Evolutionary conservation across 140 eudicot species (phyloP).

Genomic region (Ambrosia hybrid): DNA sequence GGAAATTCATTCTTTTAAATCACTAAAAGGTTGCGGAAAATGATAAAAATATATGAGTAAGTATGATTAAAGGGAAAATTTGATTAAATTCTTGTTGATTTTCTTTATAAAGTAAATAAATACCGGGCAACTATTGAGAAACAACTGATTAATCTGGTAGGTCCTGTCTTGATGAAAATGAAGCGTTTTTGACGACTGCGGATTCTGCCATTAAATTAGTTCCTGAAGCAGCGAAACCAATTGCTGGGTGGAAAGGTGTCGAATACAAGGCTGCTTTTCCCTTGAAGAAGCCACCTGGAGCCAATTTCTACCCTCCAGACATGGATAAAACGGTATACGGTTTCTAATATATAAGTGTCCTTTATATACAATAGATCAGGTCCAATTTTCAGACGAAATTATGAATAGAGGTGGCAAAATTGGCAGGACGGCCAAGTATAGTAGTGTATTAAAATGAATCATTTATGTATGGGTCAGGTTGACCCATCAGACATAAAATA

Average conservation of each 20-base stretch:
- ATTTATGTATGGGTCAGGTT: background rate
- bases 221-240: constrained; percentile 64
- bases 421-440: too few relatives aligned
- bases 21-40: constrained; percentile 1
- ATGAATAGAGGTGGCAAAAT: too few relatives aligned
- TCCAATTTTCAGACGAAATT: too few relatives aligned
- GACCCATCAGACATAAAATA: background rate
- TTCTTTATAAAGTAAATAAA: background rate
- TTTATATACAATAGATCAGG: too few relatives aligned
- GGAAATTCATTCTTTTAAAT: background rate
- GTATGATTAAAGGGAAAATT: background rate
- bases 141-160: constrained; percentile 33
- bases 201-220: constrained; percentile 71
- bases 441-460: too few relatives aligned
- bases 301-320: constrained; percentile 86
- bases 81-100: background rate
- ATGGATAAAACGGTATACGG: constrained; percentile 78
- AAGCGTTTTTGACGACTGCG: constrained; percentile 85
- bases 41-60: background rate
- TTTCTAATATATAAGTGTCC: background rate
- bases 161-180: constrained; percentile 89
- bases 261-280: constrained; percentile 85
- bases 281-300: constrained; percentile 69
- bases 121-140: constrained; percentile 5
- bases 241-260: constrained; percentile 86